These are phyloP conservation scores for Xylaria curta DNA, from an alignment of 495 filamentous ascomycete species.

Conservation along the genomic window DNA sequence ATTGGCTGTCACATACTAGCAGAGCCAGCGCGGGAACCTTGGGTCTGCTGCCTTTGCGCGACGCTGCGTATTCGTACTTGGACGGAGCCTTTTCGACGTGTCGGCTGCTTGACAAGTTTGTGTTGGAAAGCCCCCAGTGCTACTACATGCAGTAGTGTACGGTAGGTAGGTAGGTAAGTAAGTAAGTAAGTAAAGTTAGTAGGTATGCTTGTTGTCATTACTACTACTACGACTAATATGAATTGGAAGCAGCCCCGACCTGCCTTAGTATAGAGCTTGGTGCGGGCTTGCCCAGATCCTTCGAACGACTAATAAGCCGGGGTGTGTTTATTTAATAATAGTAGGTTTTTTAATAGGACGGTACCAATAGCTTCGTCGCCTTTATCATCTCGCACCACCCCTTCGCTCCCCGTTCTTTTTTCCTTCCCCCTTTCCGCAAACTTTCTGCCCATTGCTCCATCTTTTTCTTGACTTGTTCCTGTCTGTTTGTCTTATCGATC, in stretches of 20 bases:
- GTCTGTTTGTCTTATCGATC: neutral
- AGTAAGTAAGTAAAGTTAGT: too few species aligned
- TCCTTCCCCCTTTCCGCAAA: conserved; percentile 29
- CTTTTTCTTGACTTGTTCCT: neutral
- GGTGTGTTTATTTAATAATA: conserved; percentile 21
- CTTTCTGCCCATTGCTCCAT: conserved; percentile 8
- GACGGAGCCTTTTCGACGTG: conserved; percentile 9
- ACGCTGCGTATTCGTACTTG: conserved; percentile 28
- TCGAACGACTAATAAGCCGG: conserved; percentile 21
- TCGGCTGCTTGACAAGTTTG: conserved; percentile 3
- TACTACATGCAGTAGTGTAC: neutral
- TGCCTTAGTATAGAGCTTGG: conserved; percentile 21
- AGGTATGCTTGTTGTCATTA: conserved; percentile 2
- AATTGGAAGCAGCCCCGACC: conserved; percentile 15
- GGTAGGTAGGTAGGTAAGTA: neutral
- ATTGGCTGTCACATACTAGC: conserved; percentile 13
- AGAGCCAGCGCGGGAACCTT: conserved; percentile 11
- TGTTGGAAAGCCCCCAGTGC: neutral
- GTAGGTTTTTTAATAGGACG: conserved; percentile 2
- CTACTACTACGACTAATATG: conserved; percentile 15
- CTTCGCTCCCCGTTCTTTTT: conserved; percentile 26
- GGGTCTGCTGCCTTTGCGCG: neutral
- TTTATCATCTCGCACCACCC: conserved; percentile 18
- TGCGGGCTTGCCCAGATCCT: conserved; percentile 26
- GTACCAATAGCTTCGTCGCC: conserved; percentile 28